A percentile compares a stretch with the other conserved stretches of the same genome.
phyloP scores from a whole-genome alignment of 2,329 filamentous ascomycete species.

The Penicillium aurantiogriseum region DNA sequence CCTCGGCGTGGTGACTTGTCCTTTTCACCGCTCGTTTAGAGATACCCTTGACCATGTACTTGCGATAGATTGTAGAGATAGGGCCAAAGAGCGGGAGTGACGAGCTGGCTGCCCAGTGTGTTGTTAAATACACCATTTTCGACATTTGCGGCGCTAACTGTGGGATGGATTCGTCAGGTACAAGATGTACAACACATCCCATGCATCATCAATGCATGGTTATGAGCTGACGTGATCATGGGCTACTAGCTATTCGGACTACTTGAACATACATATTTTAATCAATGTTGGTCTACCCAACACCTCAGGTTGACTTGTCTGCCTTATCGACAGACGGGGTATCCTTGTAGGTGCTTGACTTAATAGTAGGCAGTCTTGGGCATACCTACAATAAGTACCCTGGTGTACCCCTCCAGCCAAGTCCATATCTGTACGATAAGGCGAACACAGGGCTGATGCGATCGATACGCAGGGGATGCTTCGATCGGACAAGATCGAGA shows the following conservation, averaged over 20 bases:
- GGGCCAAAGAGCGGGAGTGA: not conserved
- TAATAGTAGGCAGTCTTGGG: not conserved
- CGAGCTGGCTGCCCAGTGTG: slow-evolving; percentile 4
- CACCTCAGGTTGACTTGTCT: not conserved
- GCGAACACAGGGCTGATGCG: not conserved
- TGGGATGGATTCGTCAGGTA: slow-evolving; percentile 6
- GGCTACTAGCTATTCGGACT: not conserved
- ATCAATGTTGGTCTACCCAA: slow-evolving; percentile 4
- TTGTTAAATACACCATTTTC: not conserved
- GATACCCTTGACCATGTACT: not conserved
- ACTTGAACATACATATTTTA: not conserved
- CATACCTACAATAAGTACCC: not conserved
- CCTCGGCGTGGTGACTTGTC: slow-evolving; percentile 6
- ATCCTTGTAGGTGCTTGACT: not conserved
- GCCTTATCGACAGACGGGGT: not conserved
- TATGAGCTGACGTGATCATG: not conserved
- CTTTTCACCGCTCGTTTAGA: slow-evolving; percentile 9
- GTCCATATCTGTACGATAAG: not conserved
- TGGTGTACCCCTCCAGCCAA: not conserved
- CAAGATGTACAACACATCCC: slow-evolving; percentile 11
- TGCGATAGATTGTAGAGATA: not conserved
- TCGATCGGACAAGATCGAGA: slow-evolving; percentile 1
- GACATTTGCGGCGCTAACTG: not conserved
- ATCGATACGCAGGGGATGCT: slow-evolving; percentile 2
- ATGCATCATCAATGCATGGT: not conserved